Conservation (phyloP, 2,329 filamentous ascomycete species). For the Penicillium sp. region DNA sequence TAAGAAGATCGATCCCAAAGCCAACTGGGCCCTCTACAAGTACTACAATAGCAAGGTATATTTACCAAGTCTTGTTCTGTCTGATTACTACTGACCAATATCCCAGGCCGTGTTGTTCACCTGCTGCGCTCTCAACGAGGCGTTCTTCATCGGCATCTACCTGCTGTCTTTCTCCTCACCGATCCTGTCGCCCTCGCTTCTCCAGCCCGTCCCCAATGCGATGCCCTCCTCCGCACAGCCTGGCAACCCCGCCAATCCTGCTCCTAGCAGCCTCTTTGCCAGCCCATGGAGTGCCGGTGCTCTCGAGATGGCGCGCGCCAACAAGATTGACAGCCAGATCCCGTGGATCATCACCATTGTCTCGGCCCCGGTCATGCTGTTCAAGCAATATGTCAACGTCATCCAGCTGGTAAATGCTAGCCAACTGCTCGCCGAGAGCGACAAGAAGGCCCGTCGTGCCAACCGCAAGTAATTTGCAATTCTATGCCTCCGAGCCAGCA, state of each 20-base stretch:
- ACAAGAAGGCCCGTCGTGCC: slow-evolving; percentile 52
- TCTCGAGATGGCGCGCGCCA: slow-evolving; percentile 86
- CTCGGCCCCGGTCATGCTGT: slow-evolving; percentile 80
- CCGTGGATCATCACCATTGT: slow-evolving; percentile 79
- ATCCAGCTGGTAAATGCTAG: slow-evolving; percentile 92
- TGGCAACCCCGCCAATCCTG: slow-evolving; percentile 65
- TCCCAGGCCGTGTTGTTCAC: slow-evolving; percentile 80
- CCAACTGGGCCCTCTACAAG: slow-evolving; percentile 85
- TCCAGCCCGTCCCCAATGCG: slow-evolving; percentile 57
- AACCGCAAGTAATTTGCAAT: slow-evolving; percentile 49
- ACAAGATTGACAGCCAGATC: slow-evolving; percentile 78
- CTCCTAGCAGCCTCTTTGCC: slow-evolving; percentile 73
- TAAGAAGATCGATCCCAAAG: slow-evolving; percentile 86
- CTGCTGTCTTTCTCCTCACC: slow-evolving; percentile 95
- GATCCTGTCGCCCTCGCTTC: slow-evolving; percentile 79
- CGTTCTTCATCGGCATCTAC: slow-evolving; percentile 98
- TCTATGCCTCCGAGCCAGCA: neutral
- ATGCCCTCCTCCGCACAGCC: slow-evolving; percentile 57
- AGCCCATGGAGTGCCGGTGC: slow-evolving; percentile 90
- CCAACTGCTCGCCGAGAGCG: slow-evolving; percentile 89
- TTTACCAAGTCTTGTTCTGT: neutral
- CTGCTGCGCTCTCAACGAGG: slow-evolving; percentile 86
- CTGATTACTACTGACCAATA: neutral
- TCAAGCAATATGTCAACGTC: slow-evolving; percentile 92
- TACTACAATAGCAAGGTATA: slow-evolving; percentile 96